Percentiles rank a stretch among this genome's conserved stretches.
phyloP scores from a whole-genome alignment of 306 rosid genomes.

The Dalbergia cultrata region DNA sequence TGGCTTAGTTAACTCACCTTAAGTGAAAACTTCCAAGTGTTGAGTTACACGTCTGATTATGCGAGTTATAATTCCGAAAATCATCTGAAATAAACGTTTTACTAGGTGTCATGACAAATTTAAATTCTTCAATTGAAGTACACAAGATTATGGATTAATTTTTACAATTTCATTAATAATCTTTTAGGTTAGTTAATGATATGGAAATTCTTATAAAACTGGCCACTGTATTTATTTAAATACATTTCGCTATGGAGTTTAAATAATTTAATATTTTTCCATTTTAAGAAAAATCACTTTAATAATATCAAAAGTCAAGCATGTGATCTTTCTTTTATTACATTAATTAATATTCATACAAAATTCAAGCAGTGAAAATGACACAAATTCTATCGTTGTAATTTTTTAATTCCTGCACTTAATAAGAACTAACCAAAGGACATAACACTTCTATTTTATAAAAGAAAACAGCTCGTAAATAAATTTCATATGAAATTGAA shows the following conservation, averaged over 20 bases:
- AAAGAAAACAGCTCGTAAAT: neutral
- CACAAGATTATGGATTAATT: neutral
- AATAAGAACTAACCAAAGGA: neutral
- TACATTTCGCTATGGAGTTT: neutral
- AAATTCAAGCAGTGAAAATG: neutral
- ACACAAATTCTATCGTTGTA: neutral
- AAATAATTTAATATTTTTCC: neutral
- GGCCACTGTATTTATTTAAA: no score
- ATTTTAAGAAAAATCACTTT: neutral
- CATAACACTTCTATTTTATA: neutral
- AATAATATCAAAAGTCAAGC: neutral
- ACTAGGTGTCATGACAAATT: no score
- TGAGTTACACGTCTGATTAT: no score
- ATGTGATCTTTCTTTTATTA: neutral
- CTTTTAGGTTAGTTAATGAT: neutral
- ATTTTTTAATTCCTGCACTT: neutral
- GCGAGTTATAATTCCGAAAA: no score
- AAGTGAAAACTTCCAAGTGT: no score
- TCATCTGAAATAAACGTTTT: no score
- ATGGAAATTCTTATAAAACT: neutral
- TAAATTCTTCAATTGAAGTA: no score
- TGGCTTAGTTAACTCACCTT: no score
- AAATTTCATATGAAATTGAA: constrained; percentile 12
- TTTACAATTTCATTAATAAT: neutral
- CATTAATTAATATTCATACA: neutral